Percentiles rank a stretch among this genome's conserved stretches.
Evolutionary conservation across 768 basidiomycete species (phyloP).

Genomic region (Mycena olivaceomarginata): DNA sequence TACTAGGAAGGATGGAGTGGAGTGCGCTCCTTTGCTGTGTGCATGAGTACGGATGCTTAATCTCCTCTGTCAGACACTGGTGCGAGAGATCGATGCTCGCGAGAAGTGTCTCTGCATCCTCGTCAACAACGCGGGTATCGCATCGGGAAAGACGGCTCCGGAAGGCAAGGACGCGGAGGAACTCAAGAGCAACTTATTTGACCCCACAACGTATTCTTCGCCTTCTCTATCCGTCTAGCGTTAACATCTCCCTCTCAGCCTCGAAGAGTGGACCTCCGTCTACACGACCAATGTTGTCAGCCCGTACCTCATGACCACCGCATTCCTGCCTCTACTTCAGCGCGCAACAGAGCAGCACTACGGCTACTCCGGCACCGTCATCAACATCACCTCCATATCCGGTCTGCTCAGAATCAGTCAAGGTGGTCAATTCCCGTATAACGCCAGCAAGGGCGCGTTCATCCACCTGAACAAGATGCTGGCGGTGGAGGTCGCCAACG

Average conservation of each 20-base stretch:
- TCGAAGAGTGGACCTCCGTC: constrained; percentile 7
- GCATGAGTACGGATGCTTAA: too few species aligned
- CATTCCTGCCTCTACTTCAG: background rate
- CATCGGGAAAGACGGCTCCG: constrained; percentile 43
- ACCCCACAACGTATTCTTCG: constrained; percentile 47
- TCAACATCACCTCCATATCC: constrained; percentile 19
- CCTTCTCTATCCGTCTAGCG: background rate
- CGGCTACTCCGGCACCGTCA: constrained; percentile 7
- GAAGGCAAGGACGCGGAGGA: constrained; percentile 48
- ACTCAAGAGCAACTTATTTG: constrained; percentile 53
- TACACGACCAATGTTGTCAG: background rate
- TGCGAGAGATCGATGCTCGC: constrained; percentile 25
- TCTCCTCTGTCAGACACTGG: background rate
- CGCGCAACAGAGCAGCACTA: constrained; percentile 4
- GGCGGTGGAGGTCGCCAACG: constrained; percentile 49
- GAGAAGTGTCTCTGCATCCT: constrained; percentile 20
- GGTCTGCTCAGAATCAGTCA: constrained; percentile 3
- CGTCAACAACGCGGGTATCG: constrained; percentile 23
- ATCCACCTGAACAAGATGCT: constrained; percentile 53
- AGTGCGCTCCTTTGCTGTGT: background rate
- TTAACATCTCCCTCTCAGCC: background rate
- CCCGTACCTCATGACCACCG: background rate
- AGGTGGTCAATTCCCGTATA: constrained; percentile 51
- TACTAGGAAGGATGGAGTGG: constrained; percentile 44
- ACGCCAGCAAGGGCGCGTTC: constrained; percentile 51